Conservation (phyloP, 1,284 basidiomycete genomes). For the Ustilago bromivora region DNA sequence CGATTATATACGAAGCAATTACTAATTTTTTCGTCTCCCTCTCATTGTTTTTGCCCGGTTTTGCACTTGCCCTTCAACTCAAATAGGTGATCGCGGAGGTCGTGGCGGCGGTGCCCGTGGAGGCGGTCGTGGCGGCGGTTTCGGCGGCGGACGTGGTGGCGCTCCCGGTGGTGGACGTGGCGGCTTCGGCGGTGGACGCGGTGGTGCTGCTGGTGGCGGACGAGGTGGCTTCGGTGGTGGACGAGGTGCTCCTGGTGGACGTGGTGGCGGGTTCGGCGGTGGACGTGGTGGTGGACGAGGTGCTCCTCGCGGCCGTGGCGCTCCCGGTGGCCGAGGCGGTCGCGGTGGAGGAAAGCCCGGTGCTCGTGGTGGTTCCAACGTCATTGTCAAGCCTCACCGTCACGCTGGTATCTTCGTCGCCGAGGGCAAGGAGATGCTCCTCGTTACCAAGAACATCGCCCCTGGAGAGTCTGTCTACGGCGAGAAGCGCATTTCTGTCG, state of each 20-base stretch:
- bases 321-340: constrained; percentile 65
- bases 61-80: neutral
- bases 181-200: constrained; percentile 28
- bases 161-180: constrained; percentile 49
- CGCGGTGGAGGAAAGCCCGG: constrained; percentile 63
- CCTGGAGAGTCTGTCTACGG: constrained; percentile 98
- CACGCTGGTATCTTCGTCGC: constrained; percentile 82
- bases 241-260: constrained; percentile 58
- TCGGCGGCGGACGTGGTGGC: constrained; percentile 52
- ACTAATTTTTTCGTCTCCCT: constrained; percentile 17
- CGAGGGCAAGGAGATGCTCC: constrained; percentile 85
- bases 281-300: constrained; percentile 54
- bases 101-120: constrained; percentile 58
- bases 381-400: constrained; percentile 92
- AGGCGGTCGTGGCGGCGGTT: constrained; percentile 57
- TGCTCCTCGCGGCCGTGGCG: constrained; percentile 45
- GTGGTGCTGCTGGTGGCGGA: constrained; percentile 58
- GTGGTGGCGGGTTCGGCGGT: constrained; percentile 50
- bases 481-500: constrained; percentile 79
- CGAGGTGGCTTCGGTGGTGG: constrained; percentile 38
- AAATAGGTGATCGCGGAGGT: constrained; percentile 61
- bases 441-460: constrained; percentile 97
- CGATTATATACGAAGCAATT: neutral
- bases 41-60: neutral
- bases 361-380: constrained; percentile 77